Base-by-base conservation (phyloP, 1,139 yeast genomes). In the Saccharomyces hybrid region DNA sequence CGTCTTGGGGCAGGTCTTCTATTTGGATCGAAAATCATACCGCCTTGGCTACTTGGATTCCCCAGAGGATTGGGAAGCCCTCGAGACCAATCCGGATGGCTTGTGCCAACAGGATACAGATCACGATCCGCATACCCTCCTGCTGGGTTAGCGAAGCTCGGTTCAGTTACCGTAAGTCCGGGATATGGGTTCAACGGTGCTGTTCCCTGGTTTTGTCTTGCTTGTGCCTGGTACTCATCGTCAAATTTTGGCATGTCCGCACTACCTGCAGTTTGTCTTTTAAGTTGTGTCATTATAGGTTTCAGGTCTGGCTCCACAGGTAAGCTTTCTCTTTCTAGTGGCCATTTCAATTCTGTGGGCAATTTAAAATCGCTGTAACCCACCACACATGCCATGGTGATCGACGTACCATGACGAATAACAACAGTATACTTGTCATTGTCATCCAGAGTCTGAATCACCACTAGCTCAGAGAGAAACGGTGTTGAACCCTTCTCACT, bases 201-300 rank as follows among this genome's bases (percentile, higher is more conserved):
- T 58, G 60, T 53, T 16, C 32, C 32, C 41, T 31, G 44, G 6
- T 32, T 49, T 25, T 46, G 51, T 14, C 48, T 48, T 11, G 54
- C 47, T 25, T 54, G 60, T 8, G 78, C 69, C 59, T 79, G 79
- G 58, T 78, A 77, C 61, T 81, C 85, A 63, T 81, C 84, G 47
- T 81, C 85, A 64, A 81, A 81, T 23, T 76, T 79, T 1, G 85
- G 85, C 68, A 77, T 77, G 58, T 76, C 81, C 9, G 28, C 50
- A 8, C 25, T 38, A 11, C 31, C 34, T 14, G 23, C 20, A 4
- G 23, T 26, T 34, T 16, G 27, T 20, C n/a, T 41, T 16, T 31
- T 38, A 46, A 38, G 23, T 25, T 28, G 47, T 5, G 20, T 20
- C 9, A 28, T 29, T 34, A 16, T 23, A n/a, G 20, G 14, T 14